Evolutionary conservation across 208 protist species (phyloP).

Genomic region (Porcisia hertigi): DNA sequence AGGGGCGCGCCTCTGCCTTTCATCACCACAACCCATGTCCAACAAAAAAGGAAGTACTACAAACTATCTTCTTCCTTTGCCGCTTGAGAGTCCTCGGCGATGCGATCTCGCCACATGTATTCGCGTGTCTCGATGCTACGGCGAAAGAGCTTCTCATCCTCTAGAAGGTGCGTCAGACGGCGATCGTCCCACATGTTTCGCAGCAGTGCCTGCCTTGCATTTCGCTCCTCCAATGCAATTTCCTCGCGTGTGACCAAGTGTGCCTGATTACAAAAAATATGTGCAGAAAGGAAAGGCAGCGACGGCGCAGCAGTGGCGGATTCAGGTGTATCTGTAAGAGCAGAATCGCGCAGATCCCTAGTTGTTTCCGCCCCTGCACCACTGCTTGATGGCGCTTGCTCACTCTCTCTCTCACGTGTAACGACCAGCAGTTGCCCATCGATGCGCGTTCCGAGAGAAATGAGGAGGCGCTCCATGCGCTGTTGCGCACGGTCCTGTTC

Average conservation of each 20-base stretch:
- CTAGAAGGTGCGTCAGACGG: conserved; percentile 4
- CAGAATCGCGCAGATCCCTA: neutral
- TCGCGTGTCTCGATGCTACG: conserved; percentile 7
- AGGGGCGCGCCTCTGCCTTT: neutral
- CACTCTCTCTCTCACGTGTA: neutral
- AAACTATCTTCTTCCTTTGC: neutral
- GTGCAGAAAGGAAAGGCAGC: neutral
- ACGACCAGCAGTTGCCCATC: conserved; percentile 6
- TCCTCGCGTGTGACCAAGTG: conserved; percentile 20
- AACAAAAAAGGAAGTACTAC: neutral
- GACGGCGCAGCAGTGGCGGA: neutral
- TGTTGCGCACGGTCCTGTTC: conserved; percentile 63
- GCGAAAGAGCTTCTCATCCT: conserved; percentile 27
- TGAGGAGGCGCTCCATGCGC: conserved; percentile 48
- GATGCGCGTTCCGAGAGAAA: conserved; percentile 32
- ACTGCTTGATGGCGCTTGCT: neutral
- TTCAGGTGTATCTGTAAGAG: neutral
- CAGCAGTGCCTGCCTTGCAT: conserved; percentile 13
- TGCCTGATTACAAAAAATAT: conserved; percentile 24
- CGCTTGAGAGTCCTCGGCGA: neutral
- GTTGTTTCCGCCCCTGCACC: neutral
- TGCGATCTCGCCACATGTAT: neutral
- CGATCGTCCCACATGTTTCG: neutral
- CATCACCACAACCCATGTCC: neutral
- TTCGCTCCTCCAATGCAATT: conserved; percentile 28